These are phyloP conservation scores for Colletotrichum incanum DNA, from an alignment of 2,329 filamentous ascomycete species.

Conservation along the genomic window DNA sequence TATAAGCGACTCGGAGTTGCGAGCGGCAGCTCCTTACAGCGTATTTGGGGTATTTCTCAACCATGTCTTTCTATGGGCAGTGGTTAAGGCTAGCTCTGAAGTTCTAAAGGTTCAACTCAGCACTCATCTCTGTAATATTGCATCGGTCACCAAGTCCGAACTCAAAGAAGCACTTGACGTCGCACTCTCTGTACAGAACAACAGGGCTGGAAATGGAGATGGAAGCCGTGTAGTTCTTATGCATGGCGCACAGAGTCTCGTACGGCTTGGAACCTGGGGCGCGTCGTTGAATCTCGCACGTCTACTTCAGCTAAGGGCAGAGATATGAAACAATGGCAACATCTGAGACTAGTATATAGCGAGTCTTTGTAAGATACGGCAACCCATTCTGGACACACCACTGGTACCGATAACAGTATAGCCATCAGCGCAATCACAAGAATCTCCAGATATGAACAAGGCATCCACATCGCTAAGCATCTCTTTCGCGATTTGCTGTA, in stretches of 20 bases:
- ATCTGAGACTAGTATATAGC: background rate
- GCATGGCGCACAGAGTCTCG: slow-evolving; percentile 20
- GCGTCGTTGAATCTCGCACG: slow-evolving; percentile 18
- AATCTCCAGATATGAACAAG: no score
- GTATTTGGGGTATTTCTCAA: slow-evolving; percentile 18
- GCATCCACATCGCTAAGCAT: no score
- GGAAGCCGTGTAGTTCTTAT: background rate
- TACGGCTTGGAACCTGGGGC: slow-evolving; percentile 27
- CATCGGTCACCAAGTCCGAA: background rate
- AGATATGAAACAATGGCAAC: background rate
- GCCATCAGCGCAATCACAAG: no score
- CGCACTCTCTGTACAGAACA: no score
- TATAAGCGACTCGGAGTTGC: background rate
- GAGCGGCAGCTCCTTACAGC: slow-evolving; percentile 7
- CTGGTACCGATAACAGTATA: background rate
- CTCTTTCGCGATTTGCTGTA: background rate
- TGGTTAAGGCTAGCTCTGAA: background rate
- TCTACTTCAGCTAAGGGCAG: background rate
- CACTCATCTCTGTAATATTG: background rate
- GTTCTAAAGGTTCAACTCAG: background rate
- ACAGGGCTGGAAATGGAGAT: background rate
- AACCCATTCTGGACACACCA: background rate
- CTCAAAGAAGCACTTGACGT: background rate
- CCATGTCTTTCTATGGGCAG: slow-evolving; percentile 18
- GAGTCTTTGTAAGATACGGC: background rate